Base-by-base conservation (phyloP, 331 rosid genomes). In the Stylosanthes scabra region DNA sequence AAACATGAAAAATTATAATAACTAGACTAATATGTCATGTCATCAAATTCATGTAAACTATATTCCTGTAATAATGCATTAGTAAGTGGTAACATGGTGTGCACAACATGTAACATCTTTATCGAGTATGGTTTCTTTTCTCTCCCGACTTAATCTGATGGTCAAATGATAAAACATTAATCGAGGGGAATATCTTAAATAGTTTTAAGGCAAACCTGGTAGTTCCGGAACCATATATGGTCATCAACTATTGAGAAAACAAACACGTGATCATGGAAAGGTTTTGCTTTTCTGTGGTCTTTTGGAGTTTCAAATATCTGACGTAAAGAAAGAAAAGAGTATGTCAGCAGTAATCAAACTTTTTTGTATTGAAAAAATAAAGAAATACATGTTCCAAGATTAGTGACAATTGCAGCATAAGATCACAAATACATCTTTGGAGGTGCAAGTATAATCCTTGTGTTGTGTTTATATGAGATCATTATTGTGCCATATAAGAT, bases 191-290 rank as follows among this genome's bases (percentile, higher is more conserved):
- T 34, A 34, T 34, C 39, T 34, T 34, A 34, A 34, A 34, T 34
- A 34, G 6, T 34, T 34, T 34, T 34, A 34, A 34, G 41, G 87
- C 87, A 44, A 60, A 91, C 98, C 97, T 94, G 98, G 81, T 94
- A 94, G 72, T 94, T 94, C 46, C 95, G 86, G 89, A 94, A 94
- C 98, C 98, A 94, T 68, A 94, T 91, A 70, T 94, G 95, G 80
- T 88, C 98, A 60, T 94, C 99, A 74, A 86, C 90, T 14, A 94
- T 86, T 56, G 99, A 94, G 89, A 94, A 94, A 72, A 91, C 97
- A 84, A 94, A 94, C 27, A 94, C 95, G 55, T 94, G 99, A 75
- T 94, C 99, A 67, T 91, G 79, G 68, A 88, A 91, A 37, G 97
- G 99, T 81, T 89, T 94, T 45, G 87, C 72, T 66, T 94, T 92